Evolutionary conservation across 106 monocot species (phyloP).

Genomic region (Apostasia ramifera): DNA sequence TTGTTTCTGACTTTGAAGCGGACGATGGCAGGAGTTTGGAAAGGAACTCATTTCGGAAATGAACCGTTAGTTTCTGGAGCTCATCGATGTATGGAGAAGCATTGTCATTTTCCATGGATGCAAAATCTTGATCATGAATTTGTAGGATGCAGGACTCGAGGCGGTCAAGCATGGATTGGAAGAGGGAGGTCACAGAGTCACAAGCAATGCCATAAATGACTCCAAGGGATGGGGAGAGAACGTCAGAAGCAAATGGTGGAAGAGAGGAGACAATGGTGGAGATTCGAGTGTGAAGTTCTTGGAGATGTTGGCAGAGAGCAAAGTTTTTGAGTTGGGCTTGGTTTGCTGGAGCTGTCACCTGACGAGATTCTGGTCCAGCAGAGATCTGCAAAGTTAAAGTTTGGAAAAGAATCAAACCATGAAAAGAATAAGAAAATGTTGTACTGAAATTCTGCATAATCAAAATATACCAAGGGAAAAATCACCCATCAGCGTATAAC

Average conservation of each 20-base stretch:
- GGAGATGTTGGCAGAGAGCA: slow-evolving; percentile 77
- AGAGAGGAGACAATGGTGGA: slow-evolving; percentile 39
- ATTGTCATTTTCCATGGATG: slow-evolving; percentile 34
- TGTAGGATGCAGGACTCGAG: slow-evolving; percentile 70
- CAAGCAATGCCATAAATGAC: slow-evolving; percentile 71
- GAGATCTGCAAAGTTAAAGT: slow-evolving; percentile 41
- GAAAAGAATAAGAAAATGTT: no score
- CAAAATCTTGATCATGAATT: slow-evolving; percentile 86
- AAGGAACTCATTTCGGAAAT: slow-evolving; percentile 78
- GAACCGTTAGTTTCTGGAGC: slow-evolving; percentile 54
- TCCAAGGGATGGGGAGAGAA: slow-evolving; percentile 71
- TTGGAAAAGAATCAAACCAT: no score
- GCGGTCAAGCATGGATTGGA: slow-evolving; percentile 81
- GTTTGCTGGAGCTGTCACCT: slow-evolving; percentile 73
- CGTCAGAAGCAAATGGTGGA: slow-evolving; percentile 43
- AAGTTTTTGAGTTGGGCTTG: slow-evolving; percentile 85
- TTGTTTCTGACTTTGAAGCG: slow-evolving; percentile 54
- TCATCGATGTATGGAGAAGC: slow-evolving; percentile 89
- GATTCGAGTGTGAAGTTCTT: slow-evolving; percentile 70
- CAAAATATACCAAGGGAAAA: no score
- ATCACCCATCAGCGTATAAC: no score
- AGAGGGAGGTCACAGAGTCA: slow-evolving; percentile 72
- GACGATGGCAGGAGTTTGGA: slow-evolving; percentile 63
- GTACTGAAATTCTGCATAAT: no score
- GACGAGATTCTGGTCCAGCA: slow-evolving; percentile 86